These are phyloP conservation scores for Xylariales sp. DNA, from an alignment of 2,329 filamentous ascomycete species.

Conservation along the genomic window DNA sequence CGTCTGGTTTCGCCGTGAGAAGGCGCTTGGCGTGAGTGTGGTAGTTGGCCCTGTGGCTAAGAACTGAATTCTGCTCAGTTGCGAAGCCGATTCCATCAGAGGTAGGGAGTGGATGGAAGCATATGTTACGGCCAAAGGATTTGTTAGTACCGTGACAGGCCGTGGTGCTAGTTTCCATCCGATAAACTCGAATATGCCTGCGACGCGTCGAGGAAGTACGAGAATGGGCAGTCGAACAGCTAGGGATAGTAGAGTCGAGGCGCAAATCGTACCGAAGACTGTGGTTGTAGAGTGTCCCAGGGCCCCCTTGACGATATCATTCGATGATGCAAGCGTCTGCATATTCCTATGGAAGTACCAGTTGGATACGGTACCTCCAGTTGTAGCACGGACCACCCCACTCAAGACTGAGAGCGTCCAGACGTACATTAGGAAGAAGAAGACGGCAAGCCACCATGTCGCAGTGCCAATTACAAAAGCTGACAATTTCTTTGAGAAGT, in stretches of 20 bases:
- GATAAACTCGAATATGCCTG: constrained; percentile 74
- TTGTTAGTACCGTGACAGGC: constrained; percentile 85
- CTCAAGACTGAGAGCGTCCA: constrained; percentile 92
- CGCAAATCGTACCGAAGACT: constrained; percentile 90
- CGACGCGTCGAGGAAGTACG: constrained; percentile 78
- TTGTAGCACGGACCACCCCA: constrained; percentile 89
- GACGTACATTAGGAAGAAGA: constrained; percentile 92
- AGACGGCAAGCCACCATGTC: constrained; percentile 95
- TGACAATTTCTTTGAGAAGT: constrained; percentile 72
- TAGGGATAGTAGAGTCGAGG: constrained; percentile 84
- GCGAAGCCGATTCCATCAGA: constrained; percentile 79
- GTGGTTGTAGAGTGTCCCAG: constrained; percentile 84
- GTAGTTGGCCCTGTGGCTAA: constrained; percentile 81
- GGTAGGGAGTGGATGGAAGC: constrained; percentile 92
- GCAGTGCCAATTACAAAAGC: constrained; percentile 85
- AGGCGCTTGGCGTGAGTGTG: constrained; percentile 69
- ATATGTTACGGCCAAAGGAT: constrained; percentile 92
- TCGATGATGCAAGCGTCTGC: constrained; percentile 79
- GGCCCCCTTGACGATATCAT: constrained; percentile 85
- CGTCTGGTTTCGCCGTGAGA: constrained; percentile 57
- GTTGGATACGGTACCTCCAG: constrained; percentile 94
- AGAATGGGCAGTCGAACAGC: constrained; percentile 87
- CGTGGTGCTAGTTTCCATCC: constrained; percentile 86
- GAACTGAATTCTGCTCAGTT: constrained; percentile 84
- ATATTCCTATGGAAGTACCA: constrained; percentile 98